Base-by-base conservation (phyloP, 768 basidiomycete species). In the Boletus barrowsii region DNA sequence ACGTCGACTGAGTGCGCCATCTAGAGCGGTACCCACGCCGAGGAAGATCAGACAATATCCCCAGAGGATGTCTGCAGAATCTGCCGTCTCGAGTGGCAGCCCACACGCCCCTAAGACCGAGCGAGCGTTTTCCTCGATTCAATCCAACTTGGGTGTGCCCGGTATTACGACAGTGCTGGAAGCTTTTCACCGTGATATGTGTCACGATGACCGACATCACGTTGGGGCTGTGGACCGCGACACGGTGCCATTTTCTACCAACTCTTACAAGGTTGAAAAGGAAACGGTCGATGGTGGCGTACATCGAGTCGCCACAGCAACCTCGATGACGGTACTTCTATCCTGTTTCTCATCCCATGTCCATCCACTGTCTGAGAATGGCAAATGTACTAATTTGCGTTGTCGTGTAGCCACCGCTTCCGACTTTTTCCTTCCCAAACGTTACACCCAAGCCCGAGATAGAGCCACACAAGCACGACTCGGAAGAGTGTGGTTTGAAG, bases 1-100 rank as follows among this genome's bases (percentile, higher is more conserved):
- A 29, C 69, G 69, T 47, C 55, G 69, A 51, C 51, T 70, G 46
- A 70, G 68, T 36, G 71, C 69, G 15, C 69, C 68, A 0, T 49
- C 62, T 14, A 63, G 60, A 46, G 49, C 35, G 29, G 58, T 49
- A 6, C 54, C 55, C 13, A 3, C 42, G 30, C 29, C 57, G 30
- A 66, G 58, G 60, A 58, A 47, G 50, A 26, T 17, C 13, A 56
- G 43, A 41, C 49, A 47, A 15, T 22, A 18, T 26, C 42, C 51
- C 20, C 51, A 49, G 54, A 65, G 58, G 42, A 49, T 48, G 55
- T 70, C 69, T n/a, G 48, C 54, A 18, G 54, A 61, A 10, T 67
- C 70, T 32, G 24, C 42, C 3, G 22, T 44, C 9, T 64, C 67
- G 8, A 68, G 64, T 33, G 37, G 42, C 7, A 59, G 64, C 10